A percentile compares a stretch with the other conserved stretches of the same genome.
These are phyloP conservation scores for Cyclotella sp. DNA, from an alignment of 108 stramenopile genomes.

Conservation along the genomic window DNA sequence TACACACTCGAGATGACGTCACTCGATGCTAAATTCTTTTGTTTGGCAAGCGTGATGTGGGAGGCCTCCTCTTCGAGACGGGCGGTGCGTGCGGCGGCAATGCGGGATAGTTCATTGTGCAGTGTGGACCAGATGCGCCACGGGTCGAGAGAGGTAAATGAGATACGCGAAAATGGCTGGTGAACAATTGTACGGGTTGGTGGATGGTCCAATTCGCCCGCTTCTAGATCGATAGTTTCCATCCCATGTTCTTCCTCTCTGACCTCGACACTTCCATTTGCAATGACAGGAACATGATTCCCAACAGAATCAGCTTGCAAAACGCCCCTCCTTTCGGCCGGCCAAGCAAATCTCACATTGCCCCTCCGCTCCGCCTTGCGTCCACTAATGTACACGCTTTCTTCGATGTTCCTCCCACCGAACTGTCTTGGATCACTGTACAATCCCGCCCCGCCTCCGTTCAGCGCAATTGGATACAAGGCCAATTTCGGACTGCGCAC, in stretches of 20 bases:
- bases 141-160: conserved; percentile 34
- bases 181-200: not conserved
- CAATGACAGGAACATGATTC: conserved; percentile 1
- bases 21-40: conserved; percentile 43
- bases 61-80: conserved; percentile 45
- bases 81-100: conserved; percentile 33
- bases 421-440: conserved; percentile 56
- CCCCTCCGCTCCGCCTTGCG: conserved; percentile 26
- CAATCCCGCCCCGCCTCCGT: conserved; percentile 57
- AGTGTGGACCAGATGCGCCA: conserved; percentile 50
- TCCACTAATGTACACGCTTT: conserved; percentile 34
- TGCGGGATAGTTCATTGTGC: conserved; percentile 53
- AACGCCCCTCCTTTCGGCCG: conserved; percentile 5
- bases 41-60: conserved; percentile 49
- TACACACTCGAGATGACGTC: conserved; percentile 34
- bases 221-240: conserved; percentile 21
- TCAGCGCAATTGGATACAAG: conserved; percentile 58
- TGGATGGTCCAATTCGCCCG: not conserved
- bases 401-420: conserved; percentile 27
- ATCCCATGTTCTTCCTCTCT: conserved; percentile 16
- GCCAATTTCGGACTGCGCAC: conserved; percentile 37
- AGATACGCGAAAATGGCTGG: conserved; percentile 16
- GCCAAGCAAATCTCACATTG: conserved; percentile 45
- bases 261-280: not conserved
- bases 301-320: conserved; percentile 1